Evolutionary conservation across 306 rosid genomes (phyloP), one percentile per base, ranked within the genome.

Genomic region (Ormosia emarginata): DNA sequence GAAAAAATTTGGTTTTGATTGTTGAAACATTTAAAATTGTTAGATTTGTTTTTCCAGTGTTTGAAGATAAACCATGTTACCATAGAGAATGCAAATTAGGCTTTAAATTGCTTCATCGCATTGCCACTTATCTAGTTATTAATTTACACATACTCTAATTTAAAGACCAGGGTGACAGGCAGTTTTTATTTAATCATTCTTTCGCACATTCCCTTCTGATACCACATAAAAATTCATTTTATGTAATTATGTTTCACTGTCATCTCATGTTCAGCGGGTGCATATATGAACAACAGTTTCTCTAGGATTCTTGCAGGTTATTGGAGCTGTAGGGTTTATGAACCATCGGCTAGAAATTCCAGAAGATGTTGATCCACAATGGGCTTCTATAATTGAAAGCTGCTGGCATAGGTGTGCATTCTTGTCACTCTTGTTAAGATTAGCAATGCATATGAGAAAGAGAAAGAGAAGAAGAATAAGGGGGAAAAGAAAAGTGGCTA

Each of bases 311-410:
- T 79, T 89, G 85, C 90, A 96, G 99, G 99, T 96, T 74, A 89
- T 94, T 74, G 99, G 98, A 72, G 97, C 97, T 74, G 99, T 96
- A 4, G 99, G 99, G 76, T 96, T 96, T 85, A 96, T 96, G 98
- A 86, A 96, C 79, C 97, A 96, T 87, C 88, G 94, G 73, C 89
- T 96, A 79, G 98, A 96, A 88, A 94, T 96, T 86, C 99, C 99
- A 7, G 87, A 83, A 53, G 94, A 96, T 56, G 81, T 91, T 70
- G 98, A 96, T 87, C 97, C 98, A 10, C 94, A 77, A 64, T 96
- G 97, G 98, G 85, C 86, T 84, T 87, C 93, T 61, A 81, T 96
- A 71, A 92, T 96, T 67, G 97, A 96, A 89, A 91, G 93, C 93
- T 96, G 99, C 91, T 96, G 98, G 91, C 92, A 89, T 41, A 94